These are phyloP conservation scores for Phialemoniopsis sp. DNA, from an alignment of 2,329 filamentous ascomycete species.

Conservation along the genomic window DNA sequence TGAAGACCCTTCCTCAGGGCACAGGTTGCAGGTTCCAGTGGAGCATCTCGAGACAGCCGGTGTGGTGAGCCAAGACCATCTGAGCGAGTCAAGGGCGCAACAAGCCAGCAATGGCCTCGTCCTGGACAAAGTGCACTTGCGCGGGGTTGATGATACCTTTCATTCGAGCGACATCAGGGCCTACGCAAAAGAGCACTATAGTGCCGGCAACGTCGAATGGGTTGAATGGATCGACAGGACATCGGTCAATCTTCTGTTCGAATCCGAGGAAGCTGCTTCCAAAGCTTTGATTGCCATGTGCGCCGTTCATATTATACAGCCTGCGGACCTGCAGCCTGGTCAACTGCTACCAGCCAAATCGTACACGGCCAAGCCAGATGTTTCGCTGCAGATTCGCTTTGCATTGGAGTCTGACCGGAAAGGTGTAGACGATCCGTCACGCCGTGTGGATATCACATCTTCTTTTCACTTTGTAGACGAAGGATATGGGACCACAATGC, in stretches of 20 bases:
- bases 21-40: no score
- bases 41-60: no score
- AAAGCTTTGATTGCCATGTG: conserved; percentile 52
- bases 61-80: no score
- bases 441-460: no score
- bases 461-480: no score
- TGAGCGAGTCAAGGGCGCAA: no score
- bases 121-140: conserved; percentile 73
- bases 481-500: no score
- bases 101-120: conserved; percentile 22
- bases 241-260: conserved; percentile 82
- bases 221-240: conserved; percentile 96
- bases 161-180: conserved; percentile 75
- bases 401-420: conserved; percentile 77
- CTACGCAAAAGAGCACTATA: conserved; percentile 68
- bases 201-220: conserved; percentile 46
- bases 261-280: conserved; percentile 43
- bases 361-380: conserved; percentile 63
- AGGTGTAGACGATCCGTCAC: no score
- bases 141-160: conserved; percentile 77
- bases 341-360: conserved; percentile 68
- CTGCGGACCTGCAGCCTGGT: conserved; percentile 51
- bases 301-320: conserved; percentile 46
- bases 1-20: no score
- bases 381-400: conserved; percentile 66